phyloP scores from a whole-genome alignment of 345 rosid species.

The Arabidopsis suecica region DNA sequence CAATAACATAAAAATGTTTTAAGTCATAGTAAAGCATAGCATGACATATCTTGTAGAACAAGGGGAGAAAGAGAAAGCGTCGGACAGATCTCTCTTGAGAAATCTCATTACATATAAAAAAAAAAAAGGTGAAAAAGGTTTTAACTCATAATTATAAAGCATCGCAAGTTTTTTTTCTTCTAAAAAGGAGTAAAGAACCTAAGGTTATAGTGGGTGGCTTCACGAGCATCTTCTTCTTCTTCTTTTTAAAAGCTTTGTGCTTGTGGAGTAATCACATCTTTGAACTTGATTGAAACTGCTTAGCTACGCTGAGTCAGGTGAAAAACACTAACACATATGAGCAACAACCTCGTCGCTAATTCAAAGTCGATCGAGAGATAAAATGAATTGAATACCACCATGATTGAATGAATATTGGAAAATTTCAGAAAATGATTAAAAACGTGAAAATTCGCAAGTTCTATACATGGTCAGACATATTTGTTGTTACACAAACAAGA shows the following conservation, averaged over 20 bases:
- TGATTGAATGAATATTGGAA: no score
- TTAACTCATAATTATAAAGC: not conserved
- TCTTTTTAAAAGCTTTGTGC: not conserved
- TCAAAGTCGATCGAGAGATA: no score
- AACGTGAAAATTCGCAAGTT: not conserved
- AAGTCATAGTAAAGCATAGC: no score
- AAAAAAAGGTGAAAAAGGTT: no score
- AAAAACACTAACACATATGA: not conserved
- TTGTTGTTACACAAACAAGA: not conserved
- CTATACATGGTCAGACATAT: not conserved
- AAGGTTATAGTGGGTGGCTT: not conserved
- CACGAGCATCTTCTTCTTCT: not conserved
- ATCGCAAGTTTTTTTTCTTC: no score
- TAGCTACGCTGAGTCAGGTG: slow-evolving; percentile 2
- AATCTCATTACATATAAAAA: no score
- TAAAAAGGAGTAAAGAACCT: no score
- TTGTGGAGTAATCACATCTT: slow-evolving; percentile 6
- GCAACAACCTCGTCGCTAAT: not conserved
- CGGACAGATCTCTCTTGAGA: no score
- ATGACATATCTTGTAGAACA: no score
- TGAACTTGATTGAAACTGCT: slow-evolving; percentile 8
- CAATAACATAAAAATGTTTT: no score
- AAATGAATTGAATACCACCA: not conserved
- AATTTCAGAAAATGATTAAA: no score
- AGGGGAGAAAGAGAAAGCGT: no score